phyloP scores from a whole-genome alignment of 805 yeast genomes.

The Ogataea zsoltii region DNA sequence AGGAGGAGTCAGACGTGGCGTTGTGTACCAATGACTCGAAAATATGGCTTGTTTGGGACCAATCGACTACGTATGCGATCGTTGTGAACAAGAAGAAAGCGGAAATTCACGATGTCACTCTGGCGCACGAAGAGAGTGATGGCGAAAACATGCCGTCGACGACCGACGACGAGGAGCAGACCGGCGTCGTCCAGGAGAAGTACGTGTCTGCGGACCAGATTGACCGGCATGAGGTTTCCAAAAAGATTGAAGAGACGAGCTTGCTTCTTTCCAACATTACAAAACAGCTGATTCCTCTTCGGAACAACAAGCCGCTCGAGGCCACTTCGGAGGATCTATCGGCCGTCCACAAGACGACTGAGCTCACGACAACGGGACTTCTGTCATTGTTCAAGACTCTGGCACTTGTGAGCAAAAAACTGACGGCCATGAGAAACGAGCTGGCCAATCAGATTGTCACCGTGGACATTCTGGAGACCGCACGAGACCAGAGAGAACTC shows the following conservation, averaged over 20 bases:
- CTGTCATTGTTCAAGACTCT: slow-evolving; percentile 21
- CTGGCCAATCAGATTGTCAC: slow-evolving; percentile 28
- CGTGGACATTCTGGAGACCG: slow-evolving; percentile 17
- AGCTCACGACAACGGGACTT: slow-evolving; percentile 18
- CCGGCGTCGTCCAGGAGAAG: not conserved
- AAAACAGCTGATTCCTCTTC: slow-evolving; percentile 4
- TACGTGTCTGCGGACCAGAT: not conserved
- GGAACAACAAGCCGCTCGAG: slow-evolving; percentile 10
- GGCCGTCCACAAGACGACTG: slow-evolving; percentile 17
- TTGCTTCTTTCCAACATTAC: slow-evolving; percentile 12
- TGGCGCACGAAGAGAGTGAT: slow-evolving; percentile 3
- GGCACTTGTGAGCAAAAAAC: slow-evolving; percentile 18
- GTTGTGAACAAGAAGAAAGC: slow-evolving; percentile 6
- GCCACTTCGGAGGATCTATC: slow-evolving; percentile 18
- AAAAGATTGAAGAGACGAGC: slow-evolving; percentile 1
- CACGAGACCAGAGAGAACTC: slow-evolving; percentile 17
- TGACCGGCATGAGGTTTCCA: not conserved
- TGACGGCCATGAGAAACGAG: slow-evolving; percentile 23
- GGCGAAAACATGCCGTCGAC: not conserved
- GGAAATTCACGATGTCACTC: slow-evolving; percentile 15
- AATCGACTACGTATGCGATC: slow-evolving; percentile 19
- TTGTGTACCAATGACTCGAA: slow-evolving; percentile 18
- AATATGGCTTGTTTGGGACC: slow-evolving; percentile 29
- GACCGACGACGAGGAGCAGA: not conserved
- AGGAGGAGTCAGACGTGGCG: slow-evolving; percentile 6